These are phyloP conservation scores for Cicer cuneatum DNA, from an alignment of 306 rosid genomes.

Conservation along the genomic window DNA sequence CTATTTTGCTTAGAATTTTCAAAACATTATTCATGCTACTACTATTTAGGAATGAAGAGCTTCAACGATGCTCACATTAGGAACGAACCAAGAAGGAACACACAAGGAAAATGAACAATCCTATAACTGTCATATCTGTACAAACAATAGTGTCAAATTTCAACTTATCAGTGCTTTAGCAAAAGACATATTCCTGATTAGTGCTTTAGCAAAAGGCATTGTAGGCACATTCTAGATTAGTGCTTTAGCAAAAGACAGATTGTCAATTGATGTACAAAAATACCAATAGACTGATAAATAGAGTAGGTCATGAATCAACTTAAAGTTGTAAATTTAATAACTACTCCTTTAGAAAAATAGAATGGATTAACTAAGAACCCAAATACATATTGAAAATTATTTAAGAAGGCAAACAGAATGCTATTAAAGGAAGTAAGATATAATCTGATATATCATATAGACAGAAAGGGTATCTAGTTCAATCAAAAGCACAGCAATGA, in stretches of 20 bases:
- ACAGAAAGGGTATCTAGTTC: constrained; percentile 1
- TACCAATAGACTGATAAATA: background rate
- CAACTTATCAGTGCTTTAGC: background rate
- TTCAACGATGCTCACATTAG: background rate
- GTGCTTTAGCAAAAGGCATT: background rate
- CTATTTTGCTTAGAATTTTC: background rate
- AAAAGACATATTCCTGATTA: background rate
- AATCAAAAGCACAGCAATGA: constrained; percentile 23
- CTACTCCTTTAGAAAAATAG: background rate
- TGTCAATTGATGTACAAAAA: too few relatives aligned
- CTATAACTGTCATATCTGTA: background rate
- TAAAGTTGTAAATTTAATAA: background rate
- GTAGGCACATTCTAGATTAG: too few relatives aligned
- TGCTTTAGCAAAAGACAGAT: too few relatives aligned
- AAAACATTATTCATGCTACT: background rate
- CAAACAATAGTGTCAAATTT: background rate
- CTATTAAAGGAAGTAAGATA: constrained; percentile 10
- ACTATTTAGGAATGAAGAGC: background rate
- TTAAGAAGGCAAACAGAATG: background rate
- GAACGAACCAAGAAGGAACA: constrained; percentile 4
- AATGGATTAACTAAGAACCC: constrained; percentile 15
- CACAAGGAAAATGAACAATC: background rate
- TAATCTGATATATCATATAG: background rate
- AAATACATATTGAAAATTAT: constrained; percentile 10
- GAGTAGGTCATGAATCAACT: constrained; percentile 12